Conservation (phyloP, 352 stramenopile species). For the Pythium sukuiense region DNA sequence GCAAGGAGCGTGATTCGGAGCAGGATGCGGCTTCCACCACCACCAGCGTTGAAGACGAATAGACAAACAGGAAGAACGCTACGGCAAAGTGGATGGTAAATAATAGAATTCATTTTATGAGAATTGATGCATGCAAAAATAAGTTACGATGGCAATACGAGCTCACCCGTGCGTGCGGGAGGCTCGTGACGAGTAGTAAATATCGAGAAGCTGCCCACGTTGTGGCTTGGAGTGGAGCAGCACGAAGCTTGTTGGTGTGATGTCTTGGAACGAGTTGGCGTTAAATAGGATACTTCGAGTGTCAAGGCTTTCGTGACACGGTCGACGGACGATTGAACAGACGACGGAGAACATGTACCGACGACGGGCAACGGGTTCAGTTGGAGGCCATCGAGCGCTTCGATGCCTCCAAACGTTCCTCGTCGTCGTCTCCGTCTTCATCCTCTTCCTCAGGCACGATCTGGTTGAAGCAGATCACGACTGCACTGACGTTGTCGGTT, state of each 20-base stretch:
- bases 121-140: constrained; percentile 2
- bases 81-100: constrained; percentile 1
- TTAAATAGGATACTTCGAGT: constrained; percentile 8
- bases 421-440: constrained; percentile 27
- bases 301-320: not conserved
- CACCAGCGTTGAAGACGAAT: constrained; percentile 16
- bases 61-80: not conserved
- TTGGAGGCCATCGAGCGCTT: constrained; percentile 1
- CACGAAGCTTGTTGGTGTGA: not conserved
- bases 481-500: constrained; percentile 81
- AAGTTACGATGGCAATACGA: constrained; percentile 7
- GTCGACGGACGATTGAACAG: not conserved
- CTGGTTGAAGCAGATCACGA: constrained; percentile 81
- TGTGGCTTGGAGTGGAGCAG: not conserved
- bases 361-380: not conserved
- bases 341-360: constrained; percentile 4
- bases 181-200: constrained; percentile 2
- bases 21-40: constrained; percentile 5
- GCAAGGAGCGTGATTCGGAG: constrained; percentile 31
- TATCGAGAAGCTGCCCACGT: not conserved
- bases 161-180: not conserved
- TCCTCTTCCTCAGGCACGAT: constrained; percentile 29
- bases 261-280: not conserved
- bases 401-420: not conserved
- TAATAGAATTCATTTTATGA: constrained; percentile 11